These are phyloP conservation scores for Ichthyophthirius multifiliis DNA, from an alignment of 169 alveolate genomes.

Conservation along the genomic window DNA sequence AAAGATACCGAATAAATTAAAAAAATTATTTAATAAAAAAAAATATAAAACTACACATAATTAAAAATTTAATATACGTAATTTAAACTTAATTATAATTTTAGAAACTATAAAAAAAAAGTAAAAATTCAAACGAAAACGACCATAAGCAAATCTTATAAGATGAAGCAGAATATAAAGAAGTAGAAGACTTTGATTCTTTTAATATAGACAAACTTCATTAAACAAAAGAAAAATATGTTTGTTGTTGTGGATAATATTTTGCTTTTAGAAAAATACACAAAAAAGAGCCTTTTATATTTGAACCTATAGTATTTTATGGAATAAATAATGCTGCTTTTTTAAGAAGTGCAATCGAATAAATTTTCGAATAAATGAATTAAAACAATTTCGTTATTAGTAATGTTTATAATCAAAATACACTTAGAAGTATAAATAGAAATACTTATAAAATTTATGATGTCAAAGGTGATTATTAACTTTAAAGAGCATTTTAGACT, in stretches of 20 bases:
- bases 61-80: not conserved
- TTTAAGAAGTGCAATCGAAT: not conserved
- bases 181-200: not conserved
- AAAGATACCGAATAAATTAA: not conserved
- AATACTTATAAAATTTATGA: not conserved
- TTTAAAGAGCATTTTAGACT: not conserved
- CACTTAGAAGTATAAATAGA: not conserved
- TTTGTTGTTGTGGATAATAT: not conserved
- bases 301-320: not conserved
- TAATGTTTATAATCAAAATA: not conserved
- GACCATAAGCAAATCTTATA: not conserved
- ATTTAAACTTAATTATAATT: no score
- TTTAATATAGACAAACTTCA: not conserved
- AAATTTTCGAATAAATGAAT: not conserved
- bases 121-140: no score
- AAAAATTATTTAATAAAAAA: not conserved
- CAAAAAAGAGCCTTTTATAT: not conserved
- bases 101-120: no score
- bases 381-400: not conserved
- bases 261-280: not conserved
- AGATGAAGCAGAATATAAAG: not conserved
- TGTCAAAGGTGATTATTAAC: not conserved
- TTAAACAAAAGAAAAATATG: constrained; percentile 2
- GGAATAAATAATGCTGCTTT: not conserved
- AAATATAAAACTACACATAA: not conserved